Evolutionary conservation across 768 basidiomycete genomes (phyloP), one percentile per base, ranked within the genome.

Genomic region (Lactifluus subvellereus): DNA sequence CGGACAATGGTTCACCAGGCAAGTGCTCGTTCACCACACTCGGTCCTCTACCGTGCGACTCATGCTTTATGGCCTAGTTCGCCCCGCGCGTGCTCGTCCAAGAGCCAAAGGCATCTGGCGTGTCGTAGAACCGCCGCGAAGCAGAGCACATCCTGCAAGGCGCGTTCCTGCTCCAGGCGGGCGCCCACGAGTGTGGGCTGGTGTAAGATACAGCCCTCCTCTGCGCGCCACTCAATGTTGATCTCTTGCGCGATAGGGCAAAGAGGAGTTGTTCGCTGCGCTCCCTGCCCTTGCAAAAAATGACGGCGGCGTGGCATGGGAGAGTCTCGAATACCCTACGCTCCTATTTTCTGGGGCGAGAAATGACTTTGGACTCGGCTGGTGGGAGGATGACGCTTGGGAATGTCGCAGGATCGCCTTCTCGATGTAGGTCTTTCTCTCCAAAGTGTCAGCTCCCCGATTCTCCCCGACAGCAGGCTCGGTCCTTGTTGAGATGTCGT

Each of bases 331-430:
- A 27, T 35, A 18, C 40, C 63, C 52, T 18, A 59, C 54, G 1
- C 58, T 64, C 40, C 50, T 60, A 14, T 64, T 64, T 20, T 51
- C 63, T 20, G 63, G 50, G 32, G 48, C 30, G 33, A 51, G 14
- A 10, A 11, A 42, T 16, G 62, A 54, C 2, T 2, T 20, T 10
- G 51, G 54, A n/a, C 63, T 66, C 5, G 66, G 66, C 16, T 56
- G 57, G 56, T 66, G 63, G 58, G 38, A 35, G 18, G 38, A 56
- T n/a, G 63, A 66, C 27, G 30, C 52, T 52, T 66, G 66, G 66
- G 64, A 65, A 3, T 55, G 51, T 14, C 58, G 66, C 9, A 57
- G 4, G n/a, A 48, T 65, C 2, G 32, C 13, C 7, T 66, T 66
- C 42, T 66, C 66, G 2, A 65, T 66, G 66, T 66, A 30, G 27